A percentile compares a stretch with the other conserved stretches of the same genome.
Conservation (phyloP, 331 rosid species). For the Erythrophleum ivorense region DNA sequence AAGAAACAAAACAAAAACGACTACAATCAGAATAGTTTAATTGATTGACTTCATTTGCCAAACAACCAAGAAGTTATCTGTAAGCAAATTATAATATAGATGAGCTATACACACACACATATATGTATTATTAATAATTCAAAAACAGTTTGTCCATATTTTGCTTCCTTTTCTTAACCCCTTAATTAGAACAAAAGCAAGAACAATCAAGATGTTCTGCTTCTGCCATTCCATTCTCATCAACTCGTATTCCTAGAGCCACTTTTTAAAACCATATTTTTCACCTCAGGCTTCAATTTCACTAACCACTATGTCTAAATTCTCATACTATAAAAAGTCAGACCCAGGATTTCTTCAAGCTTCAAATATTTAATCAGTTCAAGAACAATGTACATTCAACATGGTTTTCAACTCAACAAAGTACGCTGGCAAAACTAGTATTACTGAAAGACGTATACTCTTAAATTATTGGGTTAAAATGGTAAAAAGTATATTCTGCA, state of each 20-base stretch:
- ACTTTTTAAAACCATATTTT: background rate
- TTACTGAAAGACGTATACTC: background rate
- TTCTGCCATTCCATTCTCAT: slow-evolving; percentile 11
- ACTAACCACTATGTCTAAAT: background rate
- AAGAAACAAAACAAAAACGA: background rate
- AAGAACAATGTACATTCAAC: background rate
- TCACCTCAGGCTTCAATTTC: slow-evolving; percentile 3
- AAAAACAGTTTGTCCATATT: background rate
- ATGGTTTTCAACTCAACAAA: slow-evolving; percentile 17
- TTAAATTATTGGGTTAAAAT: slow-evolving; percentile 3
- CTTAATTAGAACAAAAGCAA: background rate
- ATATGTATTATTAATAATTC: background rate
- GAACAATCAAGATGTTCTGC: background rate
- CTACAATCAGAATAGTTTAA: background rate
- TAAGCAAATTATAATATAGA: background rate
- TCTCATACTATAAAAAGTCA: background rate
- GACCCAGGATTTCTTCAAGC: background rate
- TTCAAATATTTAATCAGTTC: background rate
- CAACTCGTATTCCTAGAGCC: background rate
- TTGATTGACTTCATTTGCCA: background rate
- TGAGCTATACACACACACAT: background rate
- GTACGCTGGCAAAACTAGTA: background rate
- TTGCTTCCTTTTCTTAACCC: slow-evolving; percentile 8
- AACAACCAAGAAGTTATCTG: background rate
- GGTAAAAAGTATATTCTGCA: background rate